phyloP scores from a whole-genome alignment of 441 rosid species.

The Adansonia grandidieri region DNA sequence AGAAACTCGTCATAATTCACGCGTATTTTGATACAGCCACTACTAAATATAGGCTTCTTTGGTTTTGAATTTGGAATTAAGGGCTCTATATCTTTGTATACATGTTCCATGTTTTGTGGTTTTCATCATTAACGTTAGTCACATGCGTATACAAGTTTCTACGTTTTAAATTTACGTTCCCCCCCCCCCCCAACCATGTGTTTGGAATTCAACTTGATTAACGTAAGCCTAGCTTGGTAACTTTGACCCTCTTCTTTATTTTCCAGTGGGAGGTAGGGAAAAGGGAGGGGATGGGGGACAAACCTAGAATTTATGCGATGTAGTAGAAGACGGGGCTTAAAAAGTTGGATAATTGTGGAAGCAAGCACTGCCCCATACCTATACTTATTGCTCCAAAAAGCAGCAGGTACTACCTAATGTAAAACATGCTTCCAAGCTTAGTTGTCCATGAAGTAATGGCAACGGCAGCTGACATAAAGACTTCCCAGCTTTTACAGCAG shows the following conservation, averaged over 20 bases:
- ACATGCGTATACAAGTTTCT: neutral
- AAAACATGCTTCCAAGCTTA: neutral
- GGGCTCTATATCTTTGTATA: neutral
- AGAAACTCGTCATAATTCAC: neutral
- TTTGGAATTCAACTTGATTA: no score
- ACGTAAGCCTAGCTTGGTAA: no score
- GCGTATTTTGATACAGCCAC: neutral
- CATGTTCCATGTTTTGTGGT: neutral
- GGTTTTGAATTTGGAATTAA: no score
- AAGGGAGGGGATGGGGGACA: neutral
- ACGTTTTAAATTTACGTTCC: no score
- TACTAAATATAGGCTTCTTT: neutral
- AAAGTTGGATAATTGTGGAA: conserved; percentile 6
- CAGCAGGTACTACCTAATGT: neutral
- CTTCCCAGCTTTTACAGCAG: neutral
- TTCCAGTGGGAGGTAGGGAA: neutral
- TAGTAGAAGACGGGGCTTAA: neutral
- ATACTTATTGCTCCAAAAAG: neutral
- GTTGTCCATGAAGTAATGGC: conserved; percentile 5
- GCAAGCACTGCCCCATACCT: conserved; percentile 4
- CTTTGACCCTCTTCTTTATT: neutral
- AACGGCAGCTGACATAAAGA: neutral
- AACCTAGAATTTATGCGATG: neutral
- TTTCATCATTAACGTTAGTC: neutral
- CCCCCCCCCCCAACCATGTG: no score